Conservation (phyloP, 371 early-diverging fungal species). For the Mycotypha africana region DNA sequence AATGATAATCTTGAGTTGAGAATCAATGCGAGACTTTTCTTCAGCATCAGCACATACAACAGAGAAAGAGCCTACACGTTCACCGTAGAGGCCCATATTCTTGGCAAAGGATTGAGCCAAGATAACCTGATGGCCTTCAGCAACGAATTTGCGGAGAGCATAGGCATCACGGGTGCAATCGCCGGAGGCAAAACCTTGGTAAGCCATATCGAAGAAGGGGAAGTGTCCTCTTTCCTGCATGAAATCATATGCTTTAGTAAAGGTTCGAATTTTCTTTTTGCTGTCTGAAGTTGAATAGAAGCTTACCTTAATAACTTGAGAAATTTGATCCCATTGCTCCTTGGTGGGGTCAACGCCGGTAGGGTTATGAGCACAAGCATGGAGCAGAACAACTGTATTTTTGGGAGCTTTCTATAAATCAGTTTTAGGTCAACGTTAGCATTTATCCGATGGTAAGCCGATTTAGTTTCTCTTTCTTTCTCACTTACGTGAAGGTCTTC, state of each 20-base stretch:
- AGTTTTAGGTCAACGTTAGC: too few relatives aligned
- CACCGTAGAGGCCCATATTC: constrained; percentile 99
- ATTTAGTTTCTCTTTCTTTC: not conserved
- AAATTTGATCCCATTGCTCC: constrained; percentile 91
- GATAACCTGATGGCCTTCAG: constrained; percentile 74
- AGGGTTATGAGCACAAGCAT: constrained; percentile 99
- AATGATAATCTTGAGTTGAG: constrained; percentile 93
- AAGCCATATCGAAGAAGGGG: constrained; percentile 98
- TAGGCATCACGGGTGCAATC: constrained; percentile 88
- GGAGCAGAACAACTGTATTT: constrained; percentile 89
- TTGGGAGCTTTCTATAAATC: constrained; percentile 71
- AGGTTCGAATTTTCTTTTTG: not conserved
- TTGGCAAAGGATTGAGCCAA: constrained; percentile 97
- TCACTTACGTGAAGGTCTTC: constrained; percentile 56
- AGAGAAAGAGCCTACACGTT: constrained; percentile 96
- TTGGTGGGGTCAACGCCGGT: constrained; percentile 96
- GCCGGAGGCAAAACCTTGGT: constrained; percentile 98
- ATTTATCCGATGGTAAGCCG: not conserved
- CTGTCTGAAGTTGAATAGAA: too few relatives aligned
- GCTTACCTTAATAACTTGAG: constrained; percentile 71
- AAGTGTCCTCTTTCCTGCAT: constrained; percentile 72
- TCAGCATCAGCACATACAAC: constrained; percentile 73
- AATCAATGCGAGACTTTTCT: constrained; percentile 83
- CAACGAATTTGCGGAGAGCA: constrained; percentile 91
- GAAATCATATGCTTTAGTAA: too few relatives aligned